Base-by-base conservation (phyloP, 306 rosid species). In the Pterocarpus santalinus region DNA sequence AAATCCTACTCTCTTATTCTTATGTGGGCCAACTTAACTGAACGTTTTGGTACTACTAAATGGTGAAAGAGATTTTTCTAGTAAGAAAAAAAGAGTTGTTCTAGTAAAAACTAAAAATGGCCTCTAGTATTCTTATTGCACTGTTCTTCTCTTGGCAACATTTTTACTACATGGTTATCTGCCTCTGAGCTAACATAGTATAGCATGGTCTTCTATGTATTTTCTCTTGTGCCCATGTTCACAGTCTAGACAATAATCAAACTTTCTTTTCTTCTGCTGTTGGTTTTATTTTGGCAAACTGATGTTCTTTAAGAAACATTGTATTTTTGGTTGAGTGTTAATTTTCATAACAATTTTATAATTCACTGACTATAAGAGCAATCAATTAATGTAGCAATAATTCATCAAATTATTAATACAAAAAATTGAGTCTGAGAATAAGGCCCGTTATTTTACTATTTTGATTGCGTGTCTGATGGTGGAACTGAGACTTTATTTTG, bases 401-500 rank as follows among this genome's bases (percentile, higher is more conserved):
- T 33, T 28, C 67, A 33, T 62, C 17, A 62, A 12, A 38, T 62
- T 62, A 12, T 33, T 13, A 35, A 5, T 11, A 12, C 7, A 13
- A 16, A 5, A 55, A 4, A 12, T 1, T 1, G 43, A 16, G 4
- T 32, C 33, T 7, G 1, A 38, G 32, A 65, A 65, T 15, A 65
- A 36, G 17, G 69, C 2, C 28, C 14, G 8, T 1, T 58, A 55
- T 17, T 60, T 41, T 6, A 72, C 36, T 51, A 32, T 35, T 2
- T 34, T 61, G 64, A 60, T 58, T 15, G 38, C 76, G 70, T 81
- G 62, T 76, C 57, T 82, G 16, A 49, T 9, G 58, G 46, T 22
- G 57, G 65, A 38, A 6, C 6, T 78, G 66, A 51, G 38, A 76
- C 13, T 17, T 61, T 61, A 0, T 8, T 32, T n/a, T 33, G 77